These are phyloP conservation scores for Wickerhamiella nectarea DNA, from an alignment of 805 yeast species.

Conservation along the genomic window DNA sequence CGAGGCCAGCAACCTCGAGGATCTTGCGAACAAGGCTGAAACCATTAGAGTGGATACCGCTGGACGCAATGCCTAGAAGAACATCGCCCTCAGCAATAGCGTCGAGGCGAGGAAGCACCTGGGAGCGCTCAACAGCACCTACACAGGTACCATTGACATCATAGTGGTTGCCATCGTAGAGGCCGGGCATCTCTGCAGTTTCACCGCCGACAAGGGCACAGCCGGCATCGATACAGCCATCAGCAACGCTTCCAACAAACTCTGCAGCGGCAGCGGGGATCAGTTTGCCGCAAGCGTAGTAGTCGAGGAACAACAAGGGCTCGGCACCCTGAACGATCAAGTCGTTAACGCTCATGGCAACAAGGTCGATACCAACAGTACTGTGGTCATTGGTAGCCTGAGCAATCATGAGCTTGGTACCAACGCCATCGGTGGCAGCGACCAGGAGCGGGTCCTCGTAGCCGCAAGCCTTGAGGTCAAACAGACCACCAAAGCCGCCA, in stretches of 20 bases:
- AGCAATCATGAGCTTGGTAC: constrained; percentile 90
- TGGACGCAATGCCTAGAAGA: constrained; percentile 73
- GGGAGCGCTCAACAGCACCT: constrained; percentile 76
- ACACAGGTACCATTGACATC: constrained; percentile 98
- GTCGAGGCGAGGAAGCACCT: constrained; percentile 57
- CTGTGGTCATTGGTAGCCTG: constrained; percentile 78
- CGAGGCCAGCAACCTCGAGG: constrained; percentile 58
- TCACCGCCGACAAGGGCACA: constrained; percentile 99
- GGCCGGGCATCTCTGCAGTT: constrained; percentile 99
- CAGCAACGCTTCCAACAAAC: constrained; percentile 90
- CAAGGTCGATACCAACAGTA: constrained; percentile 97
- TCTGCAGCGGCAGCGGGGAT: constrained; percentile 73
- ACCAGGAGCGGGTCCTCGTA: constrained; percentile 65
- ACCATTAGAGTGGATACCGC: constrained; percentile 95
- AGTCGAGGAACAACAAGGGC: constrained; percentile 87
- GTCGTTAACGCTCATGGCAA: constrained; percentile 98
- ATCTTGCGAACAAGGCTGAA: constrained; percentile 88
- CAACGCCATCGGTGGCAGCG: constrained; percentile 98
- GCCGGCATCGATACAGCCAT: constrained; percentile 87
- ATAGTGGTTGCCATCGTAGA: constrained; percentile 89
- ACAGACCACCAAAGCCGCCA: constrained; percentile 97
- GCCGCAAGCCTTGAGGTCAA: constrained; percentile 81
- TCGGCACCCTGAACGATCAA: constrained; percentile 98
- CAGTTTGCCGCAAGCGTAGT: constrained; percentile 88
- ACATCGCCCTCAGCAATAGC: constrained; percentile 70